Base-by-base conservation (phyloP, 164 flowering plant genomes). In the Chimonanthus salicifolius region DNA sequence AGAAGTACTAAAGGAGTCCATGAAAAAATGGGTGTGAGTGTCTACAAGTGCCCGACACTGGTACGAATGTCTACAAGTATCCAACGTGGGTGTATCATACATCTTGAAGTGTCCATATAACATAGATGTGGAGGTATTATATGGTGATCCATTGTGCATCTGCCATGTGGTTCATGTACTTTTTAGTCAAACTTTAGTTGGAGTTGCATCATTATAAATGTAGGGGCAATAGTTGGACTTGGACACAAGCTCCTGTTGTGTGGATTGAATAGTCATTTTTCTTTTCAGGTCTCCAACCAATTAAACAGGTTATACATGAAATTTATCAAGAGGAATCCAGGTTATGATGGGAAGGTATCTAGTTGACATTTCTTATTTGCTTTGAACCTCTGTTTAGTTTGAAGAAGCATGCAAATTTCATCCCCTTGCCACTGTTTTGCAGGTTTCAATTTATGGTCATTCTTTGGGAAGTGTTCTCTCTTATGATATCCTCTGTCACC, bases 381-480 rank as follows among this genome's bases (percentile, higher is more conserved):
- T 58, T 45, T 50, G 7, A 9, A 66, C 4, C 50, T 45, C 7
- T 54, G 60, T 54, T 54, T 13, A 54, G 60, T 54, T 54, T 54
- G 60, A 13, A 54, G 60, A 54, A 9, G 60, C 18, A 13, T 71
- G 44, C 11, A 33, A 16, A 49, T 65, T 43, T 15, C 47, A 15
- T 60, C 46, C 6, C 16, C 18, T 8, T 46, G 18, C 48, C 15
- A 58, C 15, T 72, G 54, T 75, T 65, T 33, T 75, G 13, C 76
- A 95, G 99, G 97, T 96, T 80, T 96, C 99, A 48, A 63, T 96
- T 47, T 96, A 90, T 85, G 99, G 91, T 45, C 99, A 96, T 84
- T 96, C 99, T 75, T 76, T 96, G 85, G 99, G 99, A 76, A 96
- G 97, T 80, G 97, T 96, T 70, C 94, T 96, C 49, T 96, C 98